Evolutionary conservation across 1,284 basidiomycete species (phyloP).

Genomic region (Fereydounia khargensis): DNA sequence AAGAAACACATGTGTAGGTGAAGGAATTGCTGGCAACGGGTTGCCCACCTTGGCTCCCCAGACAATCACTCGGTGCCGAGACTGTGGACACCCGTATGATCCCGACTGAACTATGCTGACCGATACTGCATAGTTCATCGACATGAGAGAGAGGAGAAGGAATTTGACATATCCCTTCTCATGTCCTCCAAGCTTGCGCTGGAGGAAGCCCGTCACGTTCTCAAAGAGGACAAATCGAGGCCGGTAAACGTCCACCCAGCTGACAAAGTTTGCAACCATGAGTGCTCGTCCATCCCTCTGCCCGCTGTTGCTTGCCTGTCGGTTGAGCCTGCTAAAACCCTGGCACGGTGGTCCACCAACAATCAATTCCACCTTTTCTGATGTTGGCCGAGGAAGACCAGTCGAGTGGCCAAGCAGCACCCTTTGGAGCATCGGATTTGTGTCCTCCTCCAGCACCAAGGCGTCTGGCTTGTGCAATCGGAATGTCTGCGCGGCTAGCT

Average conservation of each 20-base stretch:
- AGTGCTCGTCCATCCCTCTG: too few relatives aligned
- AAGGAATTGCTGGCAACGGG: slow-evolving; percentile 10
- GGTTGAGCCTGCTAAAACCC: slow-evolving; percentile 17
- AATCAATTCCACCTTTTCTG: slow-evolving; percentile 17
- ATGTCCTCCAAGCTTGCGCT: slow-evolving; percentile 7
- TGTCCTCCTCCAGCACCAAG: background rate
- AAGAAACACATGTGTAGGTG: slow-evolving; percentile 10
- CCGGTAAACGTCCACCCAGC: slow-evolving; percentile 17
- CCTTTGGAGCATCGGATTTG: background rate
- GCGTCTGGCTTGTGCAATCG: slow-evolving; percentile 9
- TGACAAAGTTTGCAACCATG: too few relatives aligned
- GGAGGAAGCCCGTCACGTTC: slow-evolving; percentile 19
- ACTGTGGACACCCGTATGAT: slow-evolving; percentile 16
- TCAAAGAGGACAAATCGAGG: slow-evolving; percentile 19
- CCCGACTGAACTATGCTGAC: slow-evolving; percentile 16
- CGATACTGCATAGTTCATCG: slow-evolving; percentile 10
- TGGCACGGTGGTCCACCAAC: slow-evolving; percentile 24
- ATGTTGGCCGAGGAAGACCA: too few relatives aligned
- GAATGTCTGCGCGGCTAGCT: slow-evolving; percentile 9
- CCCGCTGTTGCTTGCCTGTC: background rate
- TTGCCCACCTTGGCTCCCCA: slow-evolving; percentile 4
- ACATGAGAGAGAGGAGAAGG: slow-evolving; percentile 4
- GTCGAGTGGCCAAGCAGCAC: background rate
- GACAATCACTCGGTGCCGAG: slow-evolving; percentile 10
- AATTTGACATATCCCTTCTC: slow-evolving; percentile 15